These are phyloP conservation scores for Vanrija pseudolonga DNA, from an alignment of 1,284 basidiomycete species.

Conservation along the genomic window DNA sequence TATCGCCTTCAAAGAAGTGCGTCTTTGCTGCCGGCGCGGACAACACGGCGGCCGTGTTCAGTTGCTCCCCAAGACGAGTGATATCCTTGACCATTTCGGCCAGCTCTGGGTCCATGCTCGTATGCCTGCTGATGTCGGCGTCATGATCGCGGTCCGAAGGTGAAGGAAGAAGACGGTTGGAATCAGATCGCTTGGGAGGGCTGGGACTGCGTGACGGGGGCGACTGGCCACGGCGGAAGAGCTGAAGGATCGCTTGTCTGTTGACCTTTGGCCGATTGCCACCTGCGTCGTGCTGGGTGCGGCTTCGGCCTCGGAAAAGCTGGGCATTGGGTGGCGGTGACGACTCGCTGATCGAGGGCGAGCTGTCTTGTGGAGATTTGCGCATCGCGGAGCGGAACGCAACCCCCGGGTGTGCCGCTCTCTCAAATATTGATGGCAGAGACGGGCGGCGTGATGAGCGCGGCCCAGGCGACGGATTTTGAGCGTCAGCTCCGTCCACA, in stretches of 20 bases:
- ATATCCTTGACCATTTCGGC: constrained; percentile 15
- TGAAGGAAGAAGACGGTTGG: constrained; percentile 19
- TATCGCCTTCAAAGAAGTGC: constrained; percentile 35
- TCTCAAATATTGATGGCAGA: constrained; percentile 48
- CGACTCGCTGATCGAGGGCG: constrained; percentile 9
- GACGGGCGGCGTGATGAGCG: constrained; percentile 42
- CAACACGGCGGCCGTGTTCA: constrained; percentile 6
- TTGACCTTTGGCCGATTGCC: constrained; percentile 1
- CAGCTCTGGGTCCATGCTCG: constrained; percentile 35
- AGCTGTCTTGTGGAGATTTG: constrained; percentile 7
- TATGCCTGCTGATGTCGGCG: constrained; percentile 38
- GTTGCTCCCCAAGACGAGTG: constrained; percentile 11
- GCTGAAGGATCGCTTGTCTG: constrained; percentile 32
- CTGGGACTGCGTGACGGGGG: constrained; percentile 44
- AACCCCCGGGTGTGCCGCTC: constrained; percentile 40
- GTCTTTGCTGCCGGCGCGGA: constrained; percentile 41
- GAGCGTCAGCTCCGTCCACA: not conserved
- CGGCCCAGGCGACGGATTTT: not conserved
- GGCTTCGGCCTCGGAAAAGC: constrained; percentile 22
- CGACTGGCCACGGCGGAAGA: constrained; percentile 43
- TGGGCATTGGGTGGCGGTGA: not conserved
- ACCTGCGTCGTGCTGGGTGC: not conserved
- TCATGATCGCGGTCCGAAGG: constrained; percentile 25
- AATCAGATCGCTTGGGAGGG: constrained; percentile 30
- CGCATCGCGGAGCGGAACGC: constrained; percentile 36